Percentiles rank a stretch among this genome's conserved stretches.
Evolutionary conservation across 495 filamentous ascomycete genomes (phyloP).

Genomic region (Daldinia bambusicola): DNA sequence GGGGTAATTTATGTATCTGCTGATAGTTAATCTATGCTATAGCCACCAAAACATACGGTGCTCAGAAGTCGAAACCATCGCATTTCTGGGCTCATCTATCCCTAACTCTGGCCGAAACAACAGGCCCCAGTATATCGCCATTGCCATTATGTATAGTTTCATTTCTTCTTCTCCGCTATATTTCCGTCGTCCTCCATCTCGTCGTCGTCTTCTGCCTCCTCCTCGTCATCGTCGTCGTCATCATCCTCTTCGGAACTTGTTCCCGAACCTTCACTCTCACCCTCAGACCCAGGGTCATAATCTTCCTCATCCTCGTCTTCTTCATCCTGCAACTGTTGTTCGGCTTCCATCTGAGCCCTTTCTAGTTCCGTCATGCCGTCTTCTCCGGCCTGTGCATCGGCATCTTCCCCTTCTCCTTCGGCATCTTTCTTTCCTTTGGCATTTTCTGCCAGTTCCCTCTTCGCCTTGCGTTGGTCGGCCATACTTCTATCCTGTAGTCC

Average conservation of each 20-base stretch:
- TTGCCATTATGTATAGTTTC: constrained; percentile 18
- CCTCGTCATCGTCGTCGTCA: constrained; percentile 58
- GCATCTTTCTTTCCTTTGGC: constrained; percentile 65
- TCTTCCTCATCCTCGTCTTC: constrained; percentile 92
- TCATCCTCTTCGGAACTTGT: constrained; percentile 63
- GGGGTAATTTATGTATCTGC: background rate
- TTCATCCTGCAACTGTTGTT: constrained; percentile 66
- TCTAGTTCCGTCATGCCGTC: constrained; percentile 71
- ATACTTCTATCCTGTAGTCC: constrained; percentile 89
- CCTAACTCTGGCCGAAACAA: background rate
- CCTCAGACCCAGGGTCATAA: constrained; percentile 83
- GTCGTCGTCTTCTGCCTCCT: constrained; percentile 56
- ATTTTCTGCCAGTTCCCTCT: constrained; percentile 64
- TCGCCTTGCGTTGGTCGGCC: constrained; percentile 87
- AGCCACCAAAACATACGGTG: background rate
- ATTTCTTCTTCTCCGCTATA: constrained; percentile 34
- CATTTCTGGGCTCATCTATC: background rate
- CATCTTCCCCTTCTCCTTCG: constrained; percentile 67
- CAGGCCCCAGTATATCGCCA: background rate
- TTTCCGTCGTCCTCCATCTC: constrained; percentile 57
- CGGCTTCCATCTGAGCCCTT: constrained; percentile 62
- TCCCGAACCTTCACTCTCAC: constrained; percentile 76
- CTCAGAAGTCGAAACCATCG: background rate
- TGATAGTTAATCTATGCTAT: constrained; percentile 1
- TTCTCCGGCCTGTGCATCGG: constrained; percentile 63